Evolutionary conservation across 2,329 filamentous ascomycete genomes (phyloP).

Genomic region (Trichoderma sp.): DNA sequence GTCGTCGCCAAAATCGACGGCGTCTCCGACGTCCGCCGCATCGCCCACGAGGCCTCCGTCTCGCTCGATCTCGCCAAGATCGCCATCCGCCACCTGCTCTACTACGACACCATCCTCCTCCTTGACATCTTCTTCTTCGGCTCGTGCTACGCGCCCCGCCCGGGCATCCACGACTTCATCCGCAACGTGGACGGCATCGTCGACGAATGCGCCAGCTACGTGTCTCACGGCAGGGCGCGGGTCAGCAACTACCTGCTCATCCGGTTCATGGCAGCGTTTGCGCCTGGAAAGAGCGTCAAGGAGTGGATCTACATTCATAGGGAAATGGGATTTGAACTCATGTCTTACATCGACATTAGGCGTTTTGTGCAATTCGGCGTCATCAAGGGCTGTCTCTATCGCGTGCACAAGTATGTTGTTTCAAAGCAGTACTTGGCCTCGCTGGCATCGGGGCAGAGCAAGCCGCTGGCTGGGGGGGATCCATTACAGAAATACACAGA

Average conservation of each 20-base stretch:
- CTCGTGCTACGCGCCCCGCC: constrained; percentile 82
- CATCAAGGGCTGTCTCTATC: constrained; percentile 91
- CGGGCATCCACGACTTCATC: constrained; percentile 77
- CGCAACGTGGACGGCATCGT: constrained; percentile 72
- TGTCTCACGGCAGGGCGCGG: constrained; percentile 55
- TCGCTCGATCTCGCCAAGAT: constrained; percentile 84
- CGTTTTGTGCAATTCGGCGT: constrained; percentile 94
- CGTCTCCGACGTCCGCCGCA: constrained; percentile 83
- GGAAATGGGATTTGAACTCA: constrained; percentile 62
- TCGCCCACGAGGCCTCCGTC: constrained; percentile 81
- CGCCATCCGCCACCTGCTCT: constrained; percentile 84
- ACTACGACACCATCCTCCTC: constrained; percentile 87
- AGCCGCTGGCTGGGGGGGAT: constrained; percentile 45
- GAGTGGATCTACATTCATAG: constrained; percentile 82
- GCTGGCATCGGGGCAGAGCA: constrained; percentile 56
- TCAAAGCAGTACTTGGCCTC: constrained; percentile 62
- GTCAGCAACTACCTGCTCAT: constrained; percentile 68
- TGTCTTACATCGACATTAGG: constrained; percentile 80
- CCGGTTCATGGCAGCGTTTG: constrained; percentile 82
- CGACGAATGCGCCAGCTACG: constrained; percentile 85
- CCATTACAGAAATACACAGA: constrained; percentile 69
- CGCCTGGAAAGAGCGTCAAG: constrained; percentile 78
- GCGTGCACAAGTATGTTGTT: constrained; percentile 88
- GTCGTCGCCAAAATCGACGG: constrained; percentile 88
- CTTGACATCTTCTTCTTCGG: constrained; percentile 95